phyloP scores from a whole-genome alignment of 2,329 filamentous ascomycete species.

The Aspergillus versicolor region DNA sequence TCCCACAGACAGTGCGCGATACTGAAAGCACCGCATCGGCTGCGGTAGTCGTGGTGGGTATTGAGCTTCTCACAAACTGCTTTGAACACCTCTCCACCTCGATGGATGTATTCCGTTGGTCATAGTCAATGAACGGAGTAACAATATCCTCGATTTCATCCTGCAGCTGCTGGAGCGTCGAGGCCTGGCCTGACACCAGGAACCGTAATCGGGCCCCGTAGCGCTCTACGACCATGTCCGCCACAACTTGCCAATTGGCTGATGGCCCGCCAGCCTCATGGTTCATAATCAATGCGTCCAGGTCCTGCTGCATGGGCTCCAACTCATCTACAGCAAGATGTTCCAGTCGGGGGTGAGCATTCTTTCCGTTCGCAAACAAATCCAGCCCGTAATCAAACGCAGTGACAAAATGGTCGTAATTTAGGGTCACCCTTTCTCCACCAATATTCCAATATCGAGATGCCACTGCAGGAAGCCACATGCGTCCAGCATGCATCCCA shows the following conservation, averaged over 20 bases:
- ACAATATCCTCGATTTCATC: slow-evolving; percentile 29
- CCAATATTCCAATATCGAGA: slow-evolving; percentile 34
- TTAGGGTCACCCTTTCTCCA: slow-evolving; percentile 42
- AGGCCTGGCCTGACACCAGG: slow-evolving; percentile 28
- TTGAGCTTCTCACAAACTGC: slow-evolving; percentile 33
- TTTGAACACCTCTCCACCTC: slow-evolving; percentile 34
- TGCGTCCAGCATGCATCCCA: not conserved
- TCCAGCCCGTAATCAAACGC: slow-evolving; percentile 46
- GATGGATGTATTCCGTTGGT: slow-evolving; percentile 22
- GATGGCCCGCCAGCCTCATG: slow-evolving; percentile 26
- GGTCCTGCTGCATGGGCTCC: slow-evolving; percentile 40
- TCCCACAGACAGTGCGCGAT: slow-evolving; percentile 32
- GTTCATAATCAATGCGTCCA: slow-evolving; percentile 44
- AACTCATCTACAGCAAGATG: slow-evolving; percentile 32
- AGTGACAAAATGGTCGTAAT: slow-evolving; percentile 52
- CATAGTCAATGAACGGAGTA: slow-evolving; percentile 38
- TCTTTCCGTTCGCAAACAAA: slow-evolving; percentile 35
- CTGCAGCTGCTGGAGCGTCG: slow-evolving; percentile 23
- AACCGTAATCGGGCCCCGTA: slow-evolving; percentile 58
- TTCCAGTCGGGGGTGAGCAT: slow-evolving; percentile 42
- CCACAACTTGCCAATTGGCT: slow-evolving; percentile 66
- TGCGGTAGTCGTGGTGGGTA: slow-evolving; percentile 20
- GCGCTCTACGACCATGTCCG: slow-evolving; percentile 64
- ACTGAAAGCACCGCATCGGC: slow-evolving; percentile 30
- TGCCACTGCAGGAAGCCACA: slow-evolving; percentile 26